Base-by-base conservation (phyloP, 2,329 filamentous ascomycete genomes). In the Pseudogymnoascus sp. region DNA sequence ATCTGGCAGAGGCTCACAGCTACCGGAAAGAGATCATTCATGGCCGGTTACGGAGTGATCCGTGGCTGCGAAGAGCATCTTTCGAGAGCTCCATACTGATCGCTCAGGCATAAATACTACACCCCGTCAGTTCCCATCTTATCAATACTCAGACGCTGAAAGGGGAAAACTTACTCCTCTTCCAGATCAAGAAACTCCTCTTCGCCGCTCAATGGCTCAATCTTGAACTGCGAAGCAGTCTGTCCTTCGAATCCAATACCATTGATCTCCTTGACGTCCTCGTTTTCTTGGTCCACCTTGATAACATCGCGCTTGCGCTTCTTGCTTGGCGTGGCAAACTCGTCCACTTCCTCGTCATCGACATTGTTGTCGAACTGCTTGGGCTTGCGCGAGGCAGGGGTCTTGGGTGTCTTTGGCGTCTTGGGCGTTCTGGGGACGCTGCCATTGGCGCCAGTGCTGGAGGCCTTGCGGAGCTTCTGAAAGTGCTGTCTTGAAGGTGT, bases 391-490 rank as follows among this genome's bases (percentile, higher is more conserved):
- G 35, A 39, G 37, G 6, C 22, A 6, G 12, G 25, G 18, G 18
- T 41, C 30, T 43, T 64, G 58, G 38, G 37, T 3, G n/a, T 43
- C 25, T 35, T 63, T 59, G 25, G 59, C 2, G 39, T 47, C 15
- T 33, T 11, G 9, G 25, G 59, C 2, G 50, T 47, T 35, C 47
- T 7, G 6, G 25, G 30, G 8, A 28, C 20, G 37, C 59, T 61
- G n/a, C 36, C 14, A 11, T 18, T n/a, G 53, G 12, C 39, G 36
- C 59, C 25, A 14, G 35, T 60, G 15, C 30, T 12, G 57, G 30
- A 41, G 5, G 38, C 64, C 1, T 47, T 65, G 53, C 68, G 66
- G 38, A 71, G 64, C 58, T 71, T 71, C 53, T 71, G 70, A 60
- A 67, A 71, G 50, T 70, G 70, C 59, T 71, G 70, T 9, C 70